Evolutionary conservation across 768 basidiomycete genomes (phyloP).

Genomic region (Tylopilus vinaceipallidus): DNA sequence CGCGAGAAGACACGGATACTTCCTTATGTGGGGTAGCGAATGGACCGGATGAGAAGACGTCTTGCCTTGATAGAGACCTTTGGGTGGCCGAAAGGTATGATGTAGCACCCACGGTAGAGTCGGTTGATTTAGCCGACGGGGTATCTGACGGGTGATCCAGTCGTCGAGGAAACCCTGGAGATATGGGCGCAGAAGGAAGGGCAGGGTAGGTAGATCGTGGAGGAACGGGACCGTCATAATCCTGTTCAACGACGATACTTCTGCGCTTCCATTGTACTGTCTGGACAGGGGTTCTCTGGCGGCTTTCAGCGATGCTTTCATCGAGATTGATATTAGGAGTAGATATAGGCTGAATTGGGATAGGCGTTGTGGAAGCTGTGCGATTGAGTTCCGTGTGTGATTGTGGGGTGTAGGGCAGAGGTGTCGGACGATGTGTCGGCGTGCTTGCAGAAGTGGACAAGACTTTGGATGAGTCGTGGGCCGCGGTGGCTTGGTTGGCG

Average conservation of each 20-base stretch:
- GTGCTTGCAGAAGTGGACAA: constrained; percentile 52
- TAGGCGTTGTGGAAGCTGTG: constrained; percentile 30
- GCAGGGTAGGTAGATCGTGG: constrained; percentile 38
- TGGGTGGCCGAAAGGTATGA: constrained; percentile 43
- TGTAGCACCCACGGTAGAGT: constrained; percentile 43
- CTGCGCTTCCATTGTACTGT: constrained; percentile 45
- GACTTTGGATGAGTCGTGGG: constrained; percentile 47
- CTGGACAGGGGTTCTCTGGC: constrained; percentile 34
- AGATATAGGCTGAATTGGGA: constrained; percentile 27
- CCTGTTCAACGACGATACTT: constrained; percentile 69
- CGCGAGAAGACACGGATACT: constrained; percentile 42
- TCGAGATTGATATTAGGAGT: constrained; percentile 29
- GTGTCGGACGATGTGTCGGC: constrained; percentile 53
- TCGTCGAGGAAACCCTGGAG: constrained; percentile 32
- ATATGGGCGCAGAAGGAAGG: constrained; percentile 42
- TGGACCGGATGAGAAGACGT: constrained; percentile 64
- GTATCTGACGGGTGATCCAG: constrained; percentile 53
- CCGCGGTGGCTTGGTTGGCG: constrained; percentile 35
- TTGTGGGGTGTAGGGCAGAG: no score
- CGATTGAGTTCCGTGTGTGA: constrained; percentile 23
- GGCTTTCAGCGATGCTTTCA: constrained; percentile 30
- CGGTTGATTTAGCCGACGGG: constrained; percentile 46
- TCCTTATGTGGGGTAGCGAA: constrained; percentile 73
- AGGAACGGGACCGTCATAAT: constrained; percentile 54
- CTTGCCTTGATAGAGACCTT: constrained; percentile 51